phyloP scores from a whole-genome alignment of 441 rosid species.

The Aleurites moluccanus region DNA sequence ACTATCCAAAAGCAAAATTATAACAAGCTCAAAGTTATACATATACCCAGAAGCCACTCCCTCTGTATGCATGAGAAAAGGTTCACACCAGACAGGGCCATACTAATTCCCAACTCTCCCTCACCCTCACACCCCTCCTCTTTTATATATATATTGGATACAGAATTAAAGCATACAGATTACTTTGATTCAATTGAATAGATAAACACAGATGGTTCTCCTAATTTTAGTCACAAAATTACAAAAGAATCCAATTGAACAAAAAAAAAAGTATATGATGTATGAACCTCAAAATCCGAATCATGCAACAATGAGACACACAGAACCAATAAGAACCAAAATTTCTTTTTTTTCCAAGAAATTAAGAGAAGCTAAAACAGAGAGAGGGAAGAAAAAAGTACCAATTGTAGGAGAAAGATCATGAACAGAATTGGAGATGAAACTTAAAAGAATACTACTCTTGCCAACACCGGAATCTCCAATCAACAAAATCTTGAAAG shows the following conservation, averaged over 20 bases:
- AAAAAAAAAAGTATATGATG: too few relatives aligned
- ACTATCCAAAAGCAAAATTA: not conserved
- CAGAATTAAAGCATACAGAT: not conserved
- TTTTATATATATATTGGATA: not conserved
- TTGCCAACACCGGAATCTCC: constrained; percentile 87
- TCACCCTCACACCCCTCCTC: not conserved
- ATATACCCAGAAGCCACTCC: not conserved
- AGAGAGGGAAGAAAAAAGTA: constrained; percentile 17
- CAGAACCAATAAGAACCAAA: not conserved
- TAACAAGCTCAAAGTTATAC: not conserved
- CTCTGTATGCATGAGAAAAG: not conserved
- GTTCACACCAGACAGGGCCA: too few relatives aligned
- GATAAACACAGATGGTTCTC: not conserved
- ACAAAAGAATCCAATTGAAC: not conserved
- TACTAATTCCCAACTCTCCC: not conserved
- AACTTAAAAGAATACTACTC: constrained; percentile 61
- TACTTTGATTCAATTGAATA: not conserved
- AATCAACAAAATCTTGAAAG: constrained; percentile 64
- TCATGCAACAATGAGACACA: not conserved
- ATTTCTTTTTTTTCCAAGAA: not conserved
- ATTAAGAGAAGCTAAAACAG: not conserved
- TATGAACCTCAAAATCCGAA: not conserved
- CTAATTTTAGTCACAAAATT: not conserved
- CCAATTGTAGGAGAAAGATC: constrained; percentile 62
- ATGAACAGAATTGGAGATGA: constrained; percentile 52